A percentile compares a stretch with the other conserved stretches of the same genome.
Conservation (phyloP, 129 eudicot species). For the Helianthus annuus region DNA sequence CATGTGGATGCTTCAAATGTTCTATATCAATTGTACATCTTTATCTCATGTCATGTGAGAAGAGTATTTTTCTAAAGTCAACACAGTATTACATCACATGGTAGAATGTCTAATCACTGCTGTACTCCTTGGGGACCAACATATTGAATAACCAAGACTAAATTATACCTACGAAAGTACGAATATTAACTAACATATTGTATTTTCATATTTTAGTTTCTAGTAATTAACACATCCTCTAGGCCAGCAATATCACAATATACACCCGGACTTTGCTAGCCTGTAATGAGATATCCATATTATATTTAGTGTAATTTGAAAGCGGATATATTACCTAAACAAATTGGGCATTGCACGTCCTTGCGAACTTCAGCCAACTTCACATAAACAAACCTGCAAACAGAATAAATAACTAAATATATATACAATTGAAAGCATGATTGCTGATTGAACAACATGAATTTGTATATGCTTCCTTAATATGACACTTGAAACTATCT, state of each 20-base stretch:
- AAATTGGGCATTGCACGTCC: slow-evolving; percentile 92
- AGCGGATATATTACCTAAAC: slow-evolving; percentile 44
- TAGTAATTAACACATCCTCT: not conserved
- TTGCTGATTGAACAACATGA: slow-evolving; percentile 3
- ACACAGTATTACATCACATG: slow-evolving; percentile 6
- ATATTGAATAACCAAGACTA: slow-evolving; percentile 10
- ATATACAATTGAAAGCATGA: slow-evolving; percentile 6
- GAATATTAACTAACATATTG: not conserved
- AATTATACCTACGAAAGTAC: slow-evolving; percentile 4
- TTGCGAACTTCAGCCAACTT: slow-evolving; percentile 79
- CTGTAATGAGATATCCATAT: slow-evolving; percentile 8
- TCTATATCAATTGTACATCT: not conserved
- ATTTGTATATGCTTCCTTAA: not conserved
- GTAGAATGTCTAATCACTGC: slow-evolving; percentile 1
- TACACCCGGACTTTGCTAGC: not conserved
- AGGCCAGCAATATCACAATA: not conserved
- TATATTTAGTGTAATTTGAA: not conserved
- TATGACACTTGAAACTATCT: slow-evolving; percentile 3
- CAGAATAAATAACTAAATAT: slow-evolving; percentile 12
- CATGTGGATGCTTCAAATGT: not conserved
- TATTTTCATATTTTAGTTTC: not conserved
- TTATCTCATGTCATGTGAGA: not conserved
- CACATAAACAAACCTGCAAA: slow-evolving; percentile 61
- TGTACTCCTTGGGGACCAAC: slow-evolving; percentile 11
- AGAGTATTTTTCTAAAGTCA: slow-evolving; percentile 13